Evolutionary conservation across 192 early-diverging fungal species (phyloP).

Genomic region (Backusella sp.): DNA sequence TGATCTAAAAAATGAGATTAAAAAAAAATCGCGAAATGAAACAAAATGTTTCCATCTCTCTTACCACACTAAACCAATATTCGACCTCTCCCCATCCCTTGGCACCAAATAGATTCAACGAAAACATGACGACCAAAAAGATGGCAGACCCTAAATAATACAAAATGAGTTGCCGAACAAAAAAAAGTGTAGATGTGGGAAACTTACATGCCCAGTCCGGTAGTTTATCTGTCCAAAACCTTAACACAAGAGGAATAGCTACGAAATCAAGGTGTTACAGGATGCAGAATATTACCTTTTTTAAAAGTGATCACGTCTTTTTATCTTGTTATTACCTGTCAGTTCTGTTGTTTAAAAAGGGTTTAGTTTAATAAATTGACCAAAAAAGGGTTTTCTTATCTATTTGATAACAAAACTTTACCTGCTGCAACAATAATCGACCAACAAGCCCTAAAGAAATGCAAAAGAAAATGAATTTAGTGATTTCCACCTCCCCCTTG

Average conservation of each 20-base stretch:
- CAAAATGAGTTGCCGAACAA: background rate
- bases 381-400: background rate
- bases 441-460: slow-evolving; percentile 9
- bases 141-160: slow-evolving; percentile 39
- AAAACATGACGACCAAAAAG: slow-evolving; percentile 51
- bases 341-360: background rate
- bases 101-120: slow-evolving; percentile 62
- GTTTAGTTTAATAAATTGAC: background rate
- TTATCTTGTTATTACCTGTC: background rate
- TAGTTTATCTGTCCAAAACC: slow-evolving; percentile 49
- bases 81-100: slow-evolving; percentile 68
- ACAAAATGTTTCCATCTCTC: no score
- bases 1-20: slow-evolving; percentile 44
- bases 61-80: slow-evolving; percentile 60
- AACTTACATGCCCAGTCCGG: slow-evolving; percentile 38
- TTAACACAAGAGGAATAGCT: slow-evolving; percentile 76
- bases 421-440: slow-evolving; percentile 17
- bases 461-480: no score
- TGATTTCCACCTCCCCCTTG: no score
- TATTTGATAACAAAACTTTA: background rate
- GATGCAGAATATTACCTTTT: background rate
- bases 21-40: no score
- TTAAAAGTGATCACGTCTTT: background rate
- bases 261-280: slow-evolving; percentile 64
- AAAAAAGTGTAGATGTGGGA: background rate